Evolutionary conservation across 257 asterid genomes (phyloP).

Genomic region (Ocimum tenuiflorum): DNA sequence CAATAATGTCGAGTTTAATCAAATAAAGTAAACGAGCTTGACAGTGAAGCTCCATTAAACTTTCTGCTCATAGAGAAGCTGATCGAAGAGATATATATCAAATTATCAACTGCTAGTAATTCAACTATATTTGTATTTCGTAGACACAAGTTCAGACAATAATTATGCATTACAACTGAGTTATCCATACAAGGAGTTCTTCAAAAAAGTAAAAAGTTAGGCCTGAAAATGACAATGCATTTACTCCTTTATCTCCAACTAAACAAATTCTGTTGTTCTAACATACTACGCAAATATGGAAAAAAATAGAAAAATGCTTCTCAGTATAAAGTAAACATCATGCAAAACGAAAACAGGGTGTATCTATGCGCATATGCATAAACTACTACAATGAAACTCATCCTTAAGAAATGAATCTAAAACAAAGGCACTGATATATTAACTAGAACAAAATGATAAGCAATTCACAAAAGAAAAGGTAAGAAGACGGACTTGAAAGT

Average conservation of each 20-base stretch:
- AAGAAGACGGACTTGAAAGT: too few relatives aligned
- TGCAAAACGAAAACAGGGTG: neutral
- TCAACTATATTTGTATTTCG: neutral
- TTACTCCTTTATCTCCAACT: neutral
- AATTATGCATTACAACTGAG: neutral
- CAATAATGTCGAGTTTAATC: neutral
- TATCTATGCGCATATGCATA: neutral
- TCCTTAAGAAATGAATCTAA: neutral
- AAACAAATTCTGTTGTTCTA: neutral
- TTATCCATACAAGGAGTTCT: too few relatives aligned
- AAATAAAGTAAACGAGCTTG: too few relatives aligned
- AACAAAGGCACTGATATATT: neutral
- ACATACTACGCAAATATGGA: neutral
- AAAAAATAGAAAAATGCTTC: neutral
- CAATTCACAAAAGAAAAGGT: neutral
- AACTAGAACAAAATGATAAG: neutral
- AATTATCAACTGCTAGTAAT: too few relatives aligned
- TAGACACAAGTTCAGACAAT: neutral
- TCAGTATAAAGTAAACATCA: neutral
- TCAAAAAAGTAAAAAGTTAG: neutral
- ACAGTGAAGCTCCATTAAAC: too few relatives aligned
- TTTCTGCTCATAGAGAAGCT: too few relatives aligned
- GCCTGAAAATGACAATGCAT: neutral
- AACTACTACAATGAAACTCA: neutral
- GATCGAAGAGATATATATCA: too few relatives aligned